phyloP scores from a whole-genome alignment of 352 stramenopile genomes.

The Globisporangium perplexum region DNA sequence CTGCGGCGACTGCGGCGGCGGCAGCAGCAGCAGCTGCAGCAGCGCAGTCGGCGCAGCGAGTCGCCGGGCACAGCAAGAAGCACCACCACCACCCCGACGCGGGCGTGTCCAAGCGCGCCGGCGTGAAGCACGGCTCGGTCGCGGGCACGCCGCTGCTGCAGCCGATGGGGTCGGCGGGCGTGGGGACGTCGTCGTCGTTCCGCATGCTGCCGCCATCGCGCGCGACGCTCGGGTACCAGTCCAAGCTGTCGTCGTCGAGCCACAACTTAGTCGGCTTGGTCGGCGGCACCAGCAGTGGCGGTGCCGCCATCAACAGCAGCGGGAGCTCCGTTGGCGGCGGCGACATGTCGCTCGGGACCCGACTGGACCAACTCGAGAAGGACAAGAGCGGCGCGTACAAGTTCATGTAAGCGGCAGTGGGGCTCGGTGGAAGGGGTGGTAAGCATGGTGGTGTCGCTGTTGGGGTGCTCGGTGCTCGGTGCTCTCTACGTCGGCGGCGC shows the following conservation, averaged over 20 bases:
- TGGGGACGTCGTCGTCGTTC: slow-evolving; percentile 10
- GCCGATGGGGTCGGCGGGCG: background rate
- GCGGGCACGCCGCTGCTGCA: slow-evolving; percentile 10
- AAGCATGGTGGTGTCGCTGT: background rate
- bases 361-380: slow-evolving; percentile 72
- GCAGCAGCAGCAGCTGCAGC: slow-evolving; percentile 5
- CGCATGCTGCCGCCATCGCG: slow-evolving; percentile 15
- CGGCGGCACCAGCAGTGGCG: slow-evolving; percentile 2
- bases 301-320: slow-evolving; percentile 11
- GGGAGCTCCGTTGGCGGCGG: slow-evolving; percentile 16
- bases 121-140: slow-evolving; percentile 11
- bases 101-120: slow-evolving; percentile 4
- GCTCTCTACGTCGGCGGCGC: background rate
- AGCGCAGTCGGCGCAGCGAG: slow-evolving; percentile 4
- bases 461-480: background rate
- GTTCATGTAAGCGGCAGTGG: slow-evolving; percentile 12
- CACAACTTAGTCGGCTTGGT: slow-evolving; percentile 20
- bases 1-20: slow-evolving; percentile 17
- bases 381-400: slow-evolving; percentile 35
- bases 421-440: background rate
- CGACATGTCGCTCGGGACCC: slow-evolving; percentile 49
- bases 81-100: slow-evolving; percentile 5
- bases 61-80: slow-evolving; percentile 9
- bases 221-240: slow-evolving; percentile 16
- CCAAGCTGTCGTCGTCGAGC: slow-evolving; percentile 23